Evolutionary conservation across 2,329 filamentous ascomycete genomes (phyloP).

Genomic region (Zasmidium angulare): DNA sequence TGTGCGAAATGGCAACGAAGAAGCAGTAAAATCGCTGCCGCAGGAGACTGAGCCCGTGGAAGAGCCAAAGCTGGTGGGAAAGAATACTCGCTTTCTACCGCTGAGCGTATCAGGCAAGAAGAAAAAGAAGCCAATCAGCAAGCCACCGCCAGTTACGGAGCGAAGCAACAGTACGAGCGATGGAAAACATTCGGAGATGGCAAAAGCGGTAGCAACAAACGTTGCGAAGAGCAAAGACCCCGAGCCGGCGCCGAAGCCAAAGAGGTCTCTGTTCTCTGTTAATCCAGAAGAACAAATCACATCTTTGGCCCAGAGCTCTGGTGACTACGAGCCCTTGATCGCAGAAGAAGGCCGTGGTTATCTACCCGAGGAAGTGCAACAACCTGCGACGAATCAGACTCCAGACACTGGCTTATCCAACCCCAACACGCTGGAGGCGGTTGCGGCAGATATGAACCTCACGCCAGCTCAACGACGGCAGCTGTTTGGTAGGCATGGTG

Average conservation of each 20-base stretch:
- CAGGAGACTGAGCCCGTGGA: conserved; percentile 42
- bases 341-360: conserved; percentile 7
- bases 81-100: conserved; percentile 84
- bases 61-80: conserved; percentile 70
- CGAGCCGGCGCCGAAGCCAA: conserved; percentile 52
- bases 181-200: conserved; percentile 5
- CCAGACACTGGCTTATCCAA: conserved; percentile 12
- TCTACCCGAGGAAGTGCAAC: conserved; percentile 8
- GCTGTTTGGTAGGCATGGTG: conserved; percentile 69
- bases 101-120: conserved; percentile 78
- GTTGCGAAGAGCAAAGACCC: conserved; percentile 8
- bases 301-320: background rate
- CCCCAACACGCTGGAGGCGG: conserved; percentile 62
- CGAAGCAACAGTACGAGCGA: conserved; percentile 1
- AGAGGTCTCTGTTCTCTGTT: conserved; percentile 70
- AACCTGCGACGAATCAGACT: conserved; percentile 7
- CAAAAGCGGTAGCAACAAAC: background rate
- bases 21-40: conserved; percentile 41
- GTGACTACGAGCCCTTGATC: conserved; percentile 41
- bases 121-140: conserved; percentile 60
- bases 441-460: conserved; percentile 77
- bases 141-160: conserved; percentile 8
- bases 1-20: conserved; percentile 12
- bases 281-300: conserved; percentile 35
- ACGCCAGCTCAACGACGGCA: conserved; percentile 75